Conservation (phyloP, 192 early-diverging fungal species). For the Radiomyces spectabilis region DNA sequence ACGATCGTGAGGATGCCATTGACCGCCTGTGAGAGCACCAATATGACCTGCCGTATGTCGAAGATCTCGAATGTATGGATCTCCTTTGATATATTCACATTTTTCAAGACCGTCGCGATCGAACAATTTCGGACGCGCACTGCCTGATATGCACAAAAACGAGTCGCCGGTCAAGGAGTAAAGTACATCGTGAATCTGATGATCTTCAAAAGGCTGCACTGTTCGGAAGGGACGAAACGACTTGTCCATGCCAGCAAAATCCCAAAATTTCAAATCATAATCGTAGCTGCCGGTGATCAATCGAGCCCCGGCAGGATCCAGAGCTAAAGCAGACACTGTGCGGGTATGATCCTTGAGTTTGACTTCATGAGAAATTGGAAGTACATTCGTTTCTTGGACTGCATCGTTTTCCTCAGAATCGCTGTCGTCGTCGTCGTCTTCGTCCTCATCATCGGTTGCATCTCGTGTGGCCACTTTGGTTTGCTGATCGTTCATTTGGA, state of each 20-base stretch:
- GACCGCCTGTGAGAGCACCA: conserved; percentile 62
- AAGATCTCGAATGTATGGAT: conserved; percentile 89
- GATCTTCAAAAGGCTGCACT: conserved; percentile 70
- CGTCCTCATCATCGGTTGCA: conserved; percentile 20
- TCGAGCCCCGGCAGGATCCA: conserved; percentile 77
- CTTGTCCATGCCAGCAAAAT: conserved; percentile 86
- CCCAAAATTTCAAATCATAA: conserved; percentile 82
- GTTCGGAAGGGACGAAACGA: conserved; percentile 68
- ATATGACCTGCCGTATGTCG: conserved; percentile 82
- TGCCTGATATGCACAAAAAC: conserved; percentile 74
- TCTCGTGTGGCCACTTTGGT: conserved; percentile 2
- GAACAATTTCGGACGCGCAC: conserved; percentile 66
- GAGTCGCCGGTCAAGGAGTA: conserved; percentile 69
- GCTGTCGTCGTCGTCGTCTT: conserved; percentile 33
- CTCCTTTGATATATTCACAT: conserved; percentile 78
- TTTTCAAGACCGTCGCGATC: conserved; percentile 71
- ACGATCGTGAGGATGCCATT: conserved; percentile 72
- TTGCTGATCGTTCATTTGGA: background rate
- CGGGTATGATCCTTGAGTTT: conserved; percentile 56
- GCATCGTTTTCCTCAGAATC: conserved; percentile 18
- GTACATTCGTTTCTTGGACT: conserved; percentile 21
- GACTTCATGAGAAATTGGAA: conserved; percentile 67
- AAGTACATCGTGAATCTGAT: conserved; percentile 74
- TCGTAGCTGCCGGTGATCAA: conserved; percentile 77
- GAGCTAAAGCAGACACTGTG: conserved; percentile 68